Conservation (phyloP, 768 basidiomycete genomes). For the Ramaria sp. region DNA sequence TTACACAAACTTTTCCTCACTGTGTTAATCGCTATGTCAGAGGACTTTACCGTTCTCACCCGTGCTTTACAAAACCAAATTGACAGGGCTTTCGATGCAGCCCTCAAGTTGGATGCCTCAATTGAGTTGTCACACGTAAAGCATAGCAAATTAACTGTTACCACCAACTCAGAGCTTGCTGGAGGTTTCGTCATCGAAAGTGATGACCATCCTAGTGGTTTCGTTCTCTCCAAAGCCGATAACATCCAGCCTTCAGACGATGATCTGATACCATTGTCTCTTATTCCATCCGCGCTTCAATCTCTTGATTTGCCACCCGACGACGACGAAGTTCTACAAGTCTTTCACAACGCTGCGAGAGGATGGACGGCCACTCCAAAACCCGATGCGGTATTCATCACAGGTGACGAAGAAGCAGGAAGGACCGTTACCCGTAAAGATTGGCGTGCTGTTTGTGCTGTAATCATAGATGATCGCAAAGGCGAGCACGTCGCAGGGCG, state of each 20-base stretch:
- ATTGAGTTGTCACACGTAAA: background rate
- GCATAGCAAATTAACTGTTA: background rate
- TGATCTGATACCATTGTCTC: constrained; percentile 37
- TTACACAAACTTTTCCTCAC: too few species aligned
- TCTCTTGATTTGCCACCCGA: constrained; percentile 48
- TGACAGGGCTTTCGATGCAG: constrained; percentile 39
- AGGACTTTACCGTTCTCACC: constrained; percentile 27
- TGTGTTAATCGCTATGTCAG: too few species aligned
- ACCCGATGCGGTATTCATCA: constrained; percentile 11
- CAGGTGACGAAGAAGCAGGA: constrained; percentile 15
- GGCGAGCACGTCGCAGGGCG: constrained; percentile 12
- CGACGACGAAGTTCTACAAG: constrained; percentile 56
- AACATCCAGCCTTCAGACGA: constrained; percentile 12
- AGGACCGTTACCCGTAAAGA: constrained; percentile 47
- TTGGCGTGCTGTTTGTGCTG: constrained; percentile 74
- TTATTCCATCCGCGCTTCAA: constrained; percentile 51
- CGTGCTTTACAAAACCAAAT: constrained; percentile 31
- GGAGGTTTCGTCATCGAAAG: constrained; percentile 17
- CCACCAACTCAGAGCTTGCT: background rate
- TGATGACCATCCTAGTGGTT: constrained; percentile 20
- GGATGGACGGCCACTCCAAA: constrained; percentile 43
- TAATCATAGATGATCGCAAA: constrained; percentile 37
- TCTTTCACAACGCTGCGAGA: constrained; percentile 65
- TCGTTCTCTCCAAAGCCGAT: constrained; percentile 15
- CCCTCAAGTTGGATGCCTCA: constrained; percentile 10